Conservation (phyloP, 352 stramenopile genomes). For the Globisporangium cederbergense region DNA sequence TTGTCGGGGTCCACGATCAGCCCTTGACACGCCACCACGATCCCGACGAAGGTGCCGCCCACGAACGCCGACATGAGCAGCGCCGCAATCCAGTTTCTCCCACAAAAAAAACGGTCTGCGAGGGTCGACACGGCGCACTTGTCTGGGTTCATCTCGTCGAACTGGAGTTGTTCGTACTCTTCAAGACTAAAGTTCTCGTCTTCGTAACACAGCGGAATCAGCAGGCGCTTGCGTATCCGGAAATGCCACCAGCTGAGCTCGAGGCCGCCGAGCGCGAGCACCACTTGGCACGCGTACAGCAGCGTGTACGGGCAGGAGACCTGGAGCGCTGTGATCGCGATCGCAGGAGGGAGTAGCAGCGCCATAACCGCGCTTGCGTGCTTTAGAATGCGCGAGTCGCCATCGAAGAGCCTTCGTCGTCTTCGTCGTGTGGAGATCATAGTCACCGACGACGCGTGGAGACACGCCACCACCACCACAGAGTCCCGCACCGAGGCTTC, state of each 20-base stretch:
- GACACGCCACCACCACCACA: neutral
- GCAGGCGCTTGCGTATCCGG: constrained; percentile 52
- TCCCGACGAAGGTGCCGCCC: constrained; percentile 13
- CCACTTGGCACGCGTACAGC: constrained; percentile 33
- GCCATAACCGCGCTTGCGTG: constrained; percentile 10
- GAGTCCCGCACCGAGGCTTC: neutral
- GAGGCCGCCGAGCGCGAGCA: constrained; percentile 33
- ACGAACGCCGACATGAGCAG: constrained; percentile 14
- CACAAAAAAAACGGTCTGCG: constrained; percentile 23
- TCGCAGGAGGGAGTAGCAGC: constrained; percentile 24
- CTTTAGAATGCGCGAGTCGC: neutral
- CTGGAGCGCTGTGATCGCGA: constrained; percentile 42
- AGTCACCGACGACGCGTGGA: neutral
- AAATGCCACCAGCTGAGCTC: constrained; percentile 66
- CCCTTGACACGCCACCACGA: constrained; percentile 9
- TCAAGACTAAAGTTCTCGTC: constrained; percentile 15
- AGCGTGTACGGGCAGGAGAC: constrained; percentile 28
- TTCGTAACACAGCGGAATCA: constrained; percentile 10
- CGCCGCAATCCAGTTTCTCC: constrained; percentile 15
- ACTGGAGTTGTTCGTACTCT: constrained; percentile 23
- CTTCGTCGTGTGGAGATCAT: neutral
- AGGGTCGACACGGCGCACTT: constrained; percentile 25
- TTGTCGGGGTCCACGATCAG: constrained; percentile 14
- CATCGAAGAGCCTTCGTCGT: neutral
- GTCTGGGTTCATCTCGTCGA: constrained; percentile 27